phyloP scores from a whole-genome alignment of 805 yeast species.

The Hanseniaspora lindneri region DNA sequence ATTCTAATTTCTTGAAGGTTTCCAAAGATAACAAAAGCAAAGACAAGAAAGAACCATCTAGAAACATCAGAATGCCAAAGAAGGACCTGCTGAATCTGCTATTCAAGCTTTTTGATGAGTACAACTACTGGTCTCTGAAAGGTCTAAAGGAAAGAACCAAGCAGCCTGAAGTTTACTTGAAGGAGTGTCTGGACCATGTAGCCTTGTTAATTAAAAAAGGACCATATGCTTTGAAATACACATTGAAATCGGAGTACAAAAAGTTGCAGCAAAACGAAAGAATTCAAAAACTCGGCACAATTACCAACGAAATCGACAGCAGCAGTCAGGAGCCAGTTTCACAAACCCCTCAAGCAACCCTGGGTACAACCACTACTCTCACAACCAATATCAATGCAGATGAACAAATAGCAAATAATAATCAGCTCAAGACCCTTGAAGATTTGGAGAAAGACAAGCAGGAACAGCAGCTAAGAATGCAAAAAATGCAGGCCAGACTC shows the following conservation, averaged over 20 bases:
- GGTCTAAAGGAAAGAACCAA: constrained; percentile 86
- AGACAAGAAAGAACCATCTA: constrained; percentile 36
- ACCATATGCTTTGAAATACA: constrained; percentile 86
- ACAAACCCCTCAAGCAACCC: constrained; percentile 1
- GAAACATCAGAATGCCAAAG: constrained; percentile 89
- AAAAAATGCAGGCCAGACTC: constrained; percentile 63
- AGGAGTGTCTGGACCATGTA: constrained; percentile 80
- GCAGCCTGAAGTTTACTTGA: constrained; percentile 88
- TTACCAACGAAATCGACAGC: constrained; percentile 25
- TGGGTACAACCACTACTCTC: constrained; percentile 15
- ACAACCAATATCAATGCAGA: background rate
- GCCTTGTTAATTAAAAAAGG: constrained; percentile 88
- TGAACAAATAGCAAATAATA: constrained; percentile 15
- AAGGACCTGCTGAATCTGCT: constrained; percentile 79
- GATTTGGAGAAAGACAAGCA: constrained; percentile 11
- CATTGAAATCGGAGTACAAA: constrained; percentile 80
- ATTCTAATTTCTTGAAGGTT: constrained; percentile 53
- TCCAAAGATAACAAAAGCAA: constrained; percentile 39
- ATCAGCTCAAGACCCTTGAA: constrained; percentile 8
- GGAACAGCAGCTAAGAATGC: constrained; percentile 50
- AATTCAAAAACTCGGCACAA: constrained; percentile 50
- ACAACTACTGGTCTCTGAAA: constrained; percentile 92
- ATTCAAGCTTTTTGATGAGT: constrained; percentile 83
- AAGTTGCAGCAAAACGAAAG: constrained; percentile 65
- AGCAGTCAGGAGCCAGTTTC: constrained; percentile 15